Evolutionary conservation across 2,329 filamentous ascomycete genomes (phyloP).

Genomic region (Sphaerulina vaccinii): DNA sequence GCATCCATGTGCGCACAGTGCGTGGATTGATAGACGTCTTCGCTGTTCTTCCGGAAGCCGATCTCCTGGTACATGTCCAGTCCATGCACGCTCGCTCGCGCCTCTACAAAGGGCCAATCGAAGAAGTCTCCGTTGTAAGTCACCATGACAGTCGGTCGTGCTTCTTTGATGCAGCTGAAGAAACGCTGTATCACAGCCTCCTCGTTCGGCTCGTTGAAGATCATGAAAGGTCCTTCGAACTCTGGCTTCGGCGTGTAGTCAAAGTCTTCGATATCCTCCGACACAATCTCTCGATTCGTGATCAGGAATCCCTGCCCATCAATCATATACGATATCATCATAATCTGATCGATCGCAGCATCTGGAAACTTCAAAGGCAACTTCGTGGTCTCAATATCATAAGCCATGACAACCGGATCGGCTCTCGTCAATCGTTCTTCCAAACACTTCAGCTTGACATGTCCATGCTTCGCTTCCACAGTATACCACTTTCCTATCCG

Average conservation of each 20-base stretch:
- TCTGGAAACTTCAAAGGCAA: constrained; percentile 95
- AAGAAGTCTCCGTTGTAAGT: constrained; percentile 99
- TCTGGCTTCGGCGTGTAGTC: constrained; percentile 98
- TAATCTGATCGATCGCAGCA: constrained; percentile 89
- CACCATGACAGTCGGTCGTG: constrained; percentile 90
- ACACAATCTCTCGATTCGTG: constrained; percentile 96
- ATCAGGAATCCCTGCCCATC: constrained; percentile 97
- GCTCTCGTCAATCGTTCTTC: constrained; percentile 85
- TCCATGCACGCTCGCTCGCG: constrained; percentile 85
- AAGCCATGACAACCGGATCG: constrained; percentile 98
- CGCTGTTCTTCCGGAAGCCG: constrained; percentile 89
- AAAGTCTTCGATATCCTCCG: constrained; percentile 95
- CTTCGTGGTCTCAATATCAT: constrained; percentile 97
- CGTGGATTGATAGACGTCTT: constrained; percentile 94
- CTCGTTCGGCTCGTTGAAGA: constrained; percentile 97
- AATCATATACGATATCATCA: constrained; percentile 99
- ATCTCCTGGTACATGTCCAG: constrained; percentile 99
- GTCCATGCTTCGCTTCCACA: constrained; percentile 88
- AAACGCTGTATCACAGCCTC: constrained; percentile 85
- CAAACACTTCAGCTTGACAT: constrained; percentile 78
- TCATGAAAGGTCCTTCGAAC: constrained; percentile 92
- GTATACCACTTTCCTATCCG: constrained; percentile 96
- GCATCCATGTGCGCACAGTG: constrained; percentile 99
- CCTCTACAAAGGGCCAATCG: constrained; percentile 98
- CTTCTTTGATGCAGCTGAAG: constrained; percentile 93